phyloP scores from a whole-genome alignment of 768 basidiomycete genomes.

The Phylloporus scabripes region DNA sequence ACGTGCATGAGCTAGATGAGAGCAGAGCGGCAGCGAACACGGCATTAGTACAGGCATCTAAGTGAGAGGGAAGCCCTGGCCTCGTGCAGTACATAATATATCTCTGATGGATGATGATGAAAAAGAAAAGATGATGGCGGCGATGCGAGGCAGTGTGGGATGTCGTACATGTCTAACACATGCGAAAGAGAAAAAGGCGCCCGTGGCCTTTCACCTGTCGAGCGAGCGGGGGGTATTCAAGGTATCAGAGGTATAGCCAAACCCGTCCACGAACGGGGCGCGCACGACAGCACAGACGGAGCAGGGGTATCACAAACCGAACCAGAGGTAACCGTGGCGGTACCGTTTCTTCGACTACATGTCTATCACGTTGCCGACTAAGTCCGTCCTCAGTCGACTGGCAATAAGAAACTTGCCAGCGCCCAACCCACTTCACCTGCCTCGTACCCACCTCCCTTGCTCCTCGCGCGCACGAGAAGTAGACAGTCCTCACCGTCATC shows the following conservation, averaged over 20 bases:
- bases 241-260: not conserved
- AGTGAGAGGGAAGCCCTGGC: not conserved
- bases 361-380: constrained; percentile 3
- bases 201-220: constrained; percentile 1
- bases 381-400: constrained; percentile 35
- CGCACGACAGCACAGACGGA: constrained; percentile 9
- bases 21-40: constrained; percentile 1
- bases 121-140: not conserved
- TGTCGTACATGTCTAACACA: constrained; percentile 1
- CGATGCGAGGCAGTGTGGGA: not conserved
- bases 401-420: constrained; percentile 74
- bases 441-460: constrained; percentile 21
- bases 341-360: constrained; percentile 1
- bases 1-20: not conserved
- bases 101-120: constrained; percentile 2
- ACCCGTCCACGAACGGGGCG: not conserved
- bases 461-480: constrained; percentile 56
- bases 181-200: not conserved
- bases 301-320: constrained; percentile 13
- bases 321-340: constrained; percentile 1
- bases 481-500: constrained; percentile 77
- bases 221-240: not conserved
- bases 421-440: constrained; percentile 67
- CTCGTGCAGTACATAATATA: not conserved
- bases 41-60: constrained; percentile 6